phyloP scores from a whole-genome alignment of 192 early-diverging fungal genomes.

The Lobosporangium transversale region DNA sequence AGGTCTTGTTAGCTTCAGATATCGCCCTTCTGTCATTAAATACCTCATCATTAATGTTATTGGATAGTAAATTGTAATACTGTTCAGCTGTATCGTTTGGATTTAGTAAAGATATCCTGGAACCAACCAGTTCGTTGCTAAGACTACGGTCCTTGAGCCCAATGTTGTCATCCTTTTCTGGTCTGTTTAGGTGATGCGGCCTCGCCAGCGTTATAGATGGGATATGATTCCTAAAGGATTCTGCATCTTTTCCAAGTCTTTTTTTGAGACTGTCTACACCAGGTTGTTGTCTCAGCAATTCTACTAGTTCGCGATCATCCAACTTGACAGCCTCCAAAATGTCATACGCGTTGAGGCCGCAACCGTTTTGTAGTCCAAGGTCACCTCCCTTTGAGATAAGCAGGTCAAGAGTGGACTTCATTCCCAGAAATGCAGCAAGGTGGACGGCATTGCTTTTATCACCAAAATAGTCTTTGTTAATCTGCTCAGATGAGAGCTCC shows the following conservation, averaged over 20 bases:
- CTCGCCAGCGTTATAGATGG: too few relatives aligned
- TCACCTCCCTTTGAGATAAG: constrained; percentile 14
- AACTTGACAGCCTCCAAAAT: not conserved
- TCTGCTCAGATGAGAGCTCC: not conserved
- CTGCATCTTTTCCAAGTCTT: too few relatives aligned
- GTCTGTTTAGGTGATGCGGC: too few relatives aligned
- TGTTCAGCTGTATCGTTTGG: too few relatives aligned
- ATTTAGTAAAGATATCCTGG: too few relatives aligned
- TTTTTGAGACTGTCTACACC: too few relatives aligned
- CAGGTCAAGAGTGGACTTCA: not conserved
- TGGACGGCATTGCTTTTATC: constrained; percentile 16
- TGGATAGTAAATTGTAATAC: too few relatives aligned
- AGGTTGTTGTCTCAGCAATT: too few relatives aligned
- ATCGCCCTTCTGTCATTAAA: too few relatives aligned
- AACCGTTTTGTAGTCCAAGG: constrained; percentile 1
- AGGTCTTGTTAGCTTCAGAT: too few relatives aligned
- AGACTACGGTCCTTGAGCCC: not conserved
- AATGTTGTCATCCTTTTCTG: not conserved
- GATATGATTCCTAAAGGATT: too few relatives aligned
- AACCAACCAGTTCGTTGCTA: not conserved
- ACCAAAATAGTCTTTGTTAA: constrained; percentile 6
- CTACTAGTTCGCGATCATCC: not conserved
- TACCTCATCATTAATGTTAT: too few relatives aligned
- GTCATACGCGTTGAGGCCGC: constrained; percentile 14
- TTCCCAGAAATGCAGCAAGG: constrained; percentile 16